Evolutionary conservation across 805 yeast species (phyloP), one percentile per base, ranked within the genome.

Genomic region (Metschnikowia cubensis): DNA sequence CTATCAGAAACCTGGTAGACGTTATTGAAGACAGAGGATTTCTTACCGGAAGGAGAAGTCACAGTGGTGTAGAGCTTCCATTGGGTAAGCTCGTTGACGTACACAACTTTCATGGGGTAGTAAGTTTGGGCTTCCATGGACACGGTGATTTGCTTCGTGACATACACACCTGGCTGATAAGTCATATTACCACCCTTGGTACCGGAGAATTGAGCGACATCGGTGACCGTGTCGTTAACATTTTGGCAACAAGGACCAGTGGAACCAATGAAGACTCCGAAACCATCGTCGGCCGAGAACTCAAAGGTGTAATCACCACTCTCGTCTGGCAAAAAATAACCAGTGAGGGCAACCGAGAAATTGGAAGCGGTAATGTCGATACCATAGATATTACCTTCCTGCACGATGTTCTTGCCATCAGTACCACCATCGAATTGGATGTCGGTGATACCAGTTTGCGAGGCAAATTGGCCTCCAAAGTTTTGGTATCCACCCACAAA

Each of bases 21-120:
- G 18, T 43, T 43, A 10, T 13, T 14, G 34, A 43, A 43, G 15
- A 11, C 33, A 14, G 32, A 15, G 18, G 33, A 15, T 14, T 21
- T 34, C 1, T 15, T n/a, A 6, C 46, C 46, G 25, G 38, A 34
- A 14, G 46, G 46, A 21, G 31, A 22, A 22, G 46, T 43, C n/a
- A 43, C 39, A 22, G 31, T 35, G 34, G 46, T 34, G 17, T 4
- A 34, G 29, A 43, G 46, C 33, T 43, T 43, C 46, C 46, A 43
- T 29, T 43, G 46, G 22, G 46, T 43, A n/a, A 43, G 39, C 46
- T 43, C 46, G 25, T 42, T 42, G 25, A 47, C 46, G 38, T 42
- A 47, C 8, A 47, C 35, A 20, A 47, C 17, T 37, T 47, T 42
- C 32, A 47, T 47, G 10, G 50, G 50, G 39, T 47, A 49, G 21